A percentile compares a stretch with the other conserved stretches of the same genome.
Conservation (phyloP, 164 flowering plant genomes). For the Buxus sempervirens region DNA sequence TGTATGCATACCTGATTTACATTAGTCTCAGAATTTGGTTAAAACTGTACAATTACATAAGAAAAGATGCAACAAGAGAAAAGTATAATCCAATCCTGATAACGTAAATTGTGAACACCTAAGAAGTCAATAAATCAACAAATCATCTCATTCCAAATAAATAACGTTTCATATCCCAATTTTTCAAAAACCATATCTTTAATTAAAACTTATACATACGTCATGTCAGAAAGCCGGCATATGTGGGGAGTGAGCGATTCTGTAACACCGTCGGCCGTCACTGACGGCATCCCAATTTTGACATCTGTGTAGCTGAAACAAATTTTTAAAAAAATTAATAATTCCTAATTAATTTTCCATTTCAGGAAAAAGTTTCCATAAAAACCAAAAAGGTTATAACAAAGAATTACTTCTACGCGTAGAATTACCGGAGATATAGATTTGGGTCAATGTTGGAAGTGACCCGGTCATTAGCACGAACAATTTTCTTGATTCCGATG, state of each 20-base stretch:
- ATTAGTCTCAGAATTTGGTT: too few relatives aligned
- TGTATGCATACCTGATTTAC: too few relatives aligned
- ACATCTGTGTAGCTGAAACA: constrained; percentile 56
- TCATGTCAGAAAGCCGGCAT: constrained; percentile 74
- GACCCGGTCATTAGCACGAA: constrained; percentile 55
- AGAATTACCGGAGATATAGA: constrained; percentile 45
- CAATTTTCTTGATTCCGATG: constrained; percentile 68
- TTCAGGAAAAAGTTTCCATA: not conserved
- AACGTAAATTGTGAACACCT: too few relatives aligned
- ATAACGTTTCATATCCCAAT: too few relatives aligned
- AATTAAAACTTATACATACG: constrained; percentile 36
- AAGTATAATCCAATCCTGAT: too few relatives aligned
- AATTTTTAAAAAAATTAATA: not conserved
- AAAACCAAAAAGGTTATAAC: not conserved
- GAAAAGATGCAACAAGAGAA: too few relatives aligned
- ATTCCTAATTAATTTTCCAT: not conserved
- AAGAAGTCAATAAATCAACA: too few relatives aligned
- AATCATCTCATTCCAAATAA: too few relatives aligned
- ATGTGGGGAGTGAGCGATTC: constrained; percentile 54
- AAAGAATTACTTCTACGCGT: not conserved
- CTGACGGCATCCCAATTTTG: constrained; percentile 59
- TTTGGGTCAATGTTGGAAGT: constrained; percentile 32
- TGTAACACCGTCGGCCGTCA: constrained; percentile 24
- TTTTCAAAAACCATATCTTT: too few relatives aligned
- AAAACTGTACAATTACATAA: too few relatives aligned